Conservation (phyloP, 1,284 basidiomycete species). For the Gymnopus androsaceus region DNA sequence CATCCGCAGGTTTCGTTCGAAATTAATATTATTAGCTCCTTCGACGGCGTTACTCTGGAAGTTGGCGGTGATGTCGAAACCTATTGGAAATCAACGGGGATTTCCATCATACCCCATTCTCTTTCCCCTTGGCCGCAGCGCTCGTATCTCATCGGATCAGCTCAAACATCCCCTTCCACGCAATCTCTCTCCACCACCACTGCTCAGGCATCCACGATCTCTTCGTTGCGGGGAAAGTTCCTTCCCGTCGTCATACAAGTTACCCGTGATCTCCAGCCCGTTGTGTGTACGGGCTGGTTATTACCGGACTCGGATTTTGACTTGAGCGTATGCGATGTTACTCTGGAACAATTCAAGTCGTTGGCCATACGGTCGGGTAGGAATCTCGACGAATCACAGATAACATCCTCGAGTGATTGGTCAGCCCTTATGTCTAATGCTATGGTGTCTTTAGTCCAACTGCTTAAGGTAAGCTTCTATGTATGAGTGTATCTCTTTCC, state of each 20-base stretch:
- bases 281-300: conserved; percentile 73
- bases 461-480: conserved; percentile 62
- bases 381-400: conserved; percentile 30
- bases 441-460: conserved; percentile 71
- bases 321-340: conserved; percentile 83
- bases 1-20: conserved; percentile 79
- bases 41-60: conserved; percentile 92
- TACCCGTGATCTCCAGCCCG: conserved; percentile 86
- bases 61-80: conserved; percentile 95
- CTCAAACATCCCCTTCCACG: conserved; percentile 67
- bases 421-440: conserved; percentile 49
- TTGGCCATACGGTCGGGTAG: conserved; percentile 61
- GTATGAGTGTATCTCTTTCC: background rate
- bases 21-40: conserved; percentile 86
- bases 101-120: conserved; percentile 47
- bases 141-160: conserved; percentile 50
- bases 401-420: conserved; percentile 55
- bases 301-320: conserved; percentile 79
- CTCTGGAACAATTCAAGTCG: conserved; percentile 74
- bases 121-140: conserved; percentile 41
- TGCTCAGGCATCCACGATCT: conserved; percentile 73
- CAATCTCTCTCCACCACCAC: conserved; percentile 45
- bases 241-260: conserved; percentile 88
- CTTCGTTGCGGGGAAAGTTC: conserved; percentile 88
- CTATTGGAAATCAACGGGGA: conserved; percentile 92